Evolutionary conservation across 306 rosid species (phyloP), one percentile per base, ranked within the genome.

Genomic region (Oxytropis ochrocephala): DNA sequence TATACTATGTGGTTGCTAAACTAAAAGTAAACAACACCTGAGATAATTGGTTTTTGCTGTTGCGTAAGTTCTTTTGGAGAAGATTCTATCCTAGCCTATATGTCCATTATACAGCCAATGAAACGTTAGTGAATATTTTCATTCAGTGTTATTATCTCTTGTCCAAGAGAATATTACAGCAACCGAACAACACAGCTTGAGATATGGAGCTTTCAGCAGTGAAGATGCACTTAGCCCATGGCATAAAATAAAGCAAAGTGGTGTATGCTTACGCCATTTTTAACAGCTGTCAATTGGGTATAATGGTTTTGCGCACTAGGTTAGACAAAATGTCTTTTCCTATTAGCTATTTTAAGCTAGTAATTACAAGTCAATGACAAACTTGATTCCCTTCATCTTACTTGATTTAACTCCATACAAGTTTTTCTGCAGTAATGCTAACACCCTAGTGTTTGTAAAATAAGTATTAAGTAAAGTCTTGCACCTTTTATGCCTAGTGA

Each of bases 141-240:
- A 50, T 73, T 64, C 53, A 72, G 59, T 44, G 70, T 32, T 41
- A 62, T 75, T 59, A 65, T 43, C 27, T 52, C 49, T 56, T 11
- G 60, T 48, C 64, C 41, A 68, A 76, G 64, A 52, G 80, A 86
- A 77, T 84, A 70, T 75, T 44, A 16, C 62, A 72, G 64, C 70
- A 76, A 72, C 69, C 65, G 27, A 75, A 69, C 79, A 62, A 67
- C 61, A 72, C 47, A 73, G 24, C 19, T 13, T 19, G 73, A 39
- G 63, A 67, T 73, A 77, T 81, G 70, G 72, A 62, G 82, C 74
- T 80, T 74, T 73, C 74, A 62, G 67, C 67, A 69, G n/a, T 76
- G 71, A 84, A 79, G 80, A 75, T 77, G 80, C 58, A 38, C 69
- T 51, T 67, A 35, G 51, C 33, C 39, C 62, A 44, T 7, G 16